A percentile compares a stretch with the other conserved stretches of the same genome.
phyloP scores from a whole-genome alignment of 345 rosid species.

The Lepidium africanum region DNA sequence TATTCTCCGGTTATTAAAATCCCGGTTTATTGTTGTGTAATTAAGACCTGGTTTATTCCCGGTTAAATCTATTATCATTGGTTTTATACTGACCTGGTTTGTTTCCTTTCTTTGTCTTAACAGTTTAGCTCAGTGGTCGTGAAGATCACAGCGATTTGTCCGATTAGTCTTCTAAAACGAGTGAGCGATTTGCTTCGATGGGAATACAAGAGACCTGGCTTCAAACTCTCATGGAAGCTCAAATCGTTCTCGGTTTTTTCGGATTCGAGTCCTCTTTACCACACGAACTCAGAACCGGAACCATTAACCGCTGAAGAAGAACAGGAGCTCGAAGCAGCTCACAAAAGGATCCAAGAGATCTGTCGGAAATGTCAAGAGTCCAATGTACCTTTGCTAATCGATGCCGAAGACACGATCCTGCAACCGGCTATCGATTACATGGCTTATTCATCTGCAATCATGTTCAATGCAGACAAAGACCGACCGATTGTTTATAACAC shows the following conservation, averaged over 20 bases:
- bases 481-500: slow-evolving; percentile 59
- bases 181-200: slow-evolving; percentile 76
- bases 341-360: slow-evolving; percentile 40
- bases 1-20: slow-evolving; percentile 9
- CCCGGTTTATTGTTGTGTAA: background rate
- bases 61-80: background rate
- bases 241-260: slow-evolving; percentile 58
- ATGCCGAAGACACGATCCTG: slow-evolving; percentile 72
- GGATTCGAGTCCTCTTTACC: slow-evolving; percentile 61
- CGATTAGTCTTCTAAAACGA: slow-evolving; percentile 49
- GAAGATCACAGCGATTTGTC: slow-evolving; percentile 77
- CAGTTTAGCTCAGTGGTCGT: slow-evolving; percentile 74
- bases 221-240: slow-evolving; percentile 72
- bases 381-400: slow-evolving; percentile 47
- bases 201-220: slow-evolving; percentile 54
- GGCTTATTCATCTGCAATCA: slow-evolving; percentile 50
- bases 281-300: slow-evolving; percentile 54
- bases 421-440: slow-evolving; percentile 90
- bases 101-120: background rate
- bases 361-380: slow-evolving; percentile 50
- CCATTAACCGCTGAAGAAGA: slow-evolving; percentile 61
- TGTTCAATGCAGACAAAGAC: slow-evolving; percentile 35
- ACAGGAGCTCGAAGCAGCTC: slow-evolving; percentile 43
- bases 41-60: background rate
- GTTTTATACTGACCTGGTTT: background rate